phyloP scores from a whole-genome alignment of 2,329 filamentous ascomycete genomes.

The Fusarium gaditjirri region DNA sequence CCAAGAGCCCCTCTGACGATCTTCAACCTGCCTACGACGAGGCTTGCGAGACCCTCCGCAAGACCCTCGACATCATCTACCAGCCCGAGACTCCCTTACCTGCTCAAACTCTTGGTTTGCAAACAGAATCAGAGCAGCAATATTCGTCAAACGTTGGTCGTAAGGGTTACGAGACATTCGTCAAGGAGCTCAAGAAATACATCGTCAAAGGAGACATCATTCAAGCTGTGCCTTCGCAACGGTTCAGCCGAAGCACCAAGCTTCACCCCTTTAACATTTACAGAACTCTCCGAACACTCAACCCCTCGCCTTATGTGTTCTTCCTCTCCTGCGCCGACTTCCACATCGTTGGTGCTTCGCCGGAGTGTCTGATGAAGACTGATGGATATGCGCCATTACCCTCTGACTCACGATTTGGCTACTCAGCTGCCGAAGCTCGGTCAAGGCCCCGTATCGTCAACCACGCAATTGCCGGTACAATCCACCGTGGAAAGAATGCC shows the following conservation, averaged over 20 bases:
- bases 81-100: conserved; percentile 81
- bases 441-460: conserved; percentile 90
- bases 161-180: conserved; percentile 89
- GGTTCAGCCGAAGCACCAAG: conserved; percentile 87
- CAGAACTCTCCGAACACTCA: conserved; percentile 94
- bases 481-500: conserved; percentile 80
- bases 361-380: conserved; percentile 90
- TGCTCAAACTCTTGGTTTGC: conserved; percentile 64
- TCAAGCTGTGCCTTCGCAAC: conserved; percentile 94
- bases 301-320: conserved; percentile 97
- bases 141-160: conserved; percentile 94
- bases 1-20: conserved; percentile 59
- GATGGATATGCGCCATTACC: conserved; percentile 42
- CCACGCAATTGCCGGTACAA: conserved; percentile 96
- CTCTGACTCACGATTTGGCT: conserved; percentile 41
- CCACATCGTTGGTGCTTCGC: conserved; percentile 93
- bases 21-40: conserved; percentile 60
- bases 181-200: conserved; percentile 86
- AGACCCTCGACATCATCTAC: conserved; percentile 76
- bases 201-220: conserved; percentile 95
- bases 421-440: conserved; percentile 49
- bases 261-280: conserved; percentile 99
- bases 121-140: conserved; percentile 77
- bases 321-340: conserved; percentile 93
- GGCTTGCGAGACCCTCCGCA: conserved; percentile 69